A percentile compares a stretch with the other conserved stretches of the same genome.
Conservation (phyloP, 192 early-diverging fungal genomes). For the Coemansia aciculifera region DNA sequence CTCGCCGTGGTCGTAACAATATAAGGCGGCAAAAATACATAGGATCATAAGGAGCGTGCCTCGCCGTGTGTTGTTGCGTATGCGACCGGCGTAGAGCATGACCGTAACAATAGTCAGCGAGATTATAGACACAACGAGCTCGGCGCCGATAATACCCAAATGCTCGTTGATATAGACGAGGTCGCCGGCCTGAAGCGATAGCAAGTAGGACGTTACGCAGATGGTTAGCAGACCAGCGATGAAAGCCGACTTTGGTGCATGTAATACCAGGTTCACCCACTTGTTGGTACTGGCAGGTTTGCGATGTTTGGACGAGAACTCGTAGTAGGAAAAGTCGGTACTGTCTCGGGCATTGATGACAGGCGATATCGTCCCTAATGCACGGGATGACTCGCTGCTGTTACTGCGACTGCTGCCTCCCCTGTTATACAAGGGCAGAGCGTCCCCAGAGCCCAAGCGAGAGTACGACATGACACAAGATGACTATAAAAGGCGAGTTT, state of each 20-base stretch:
- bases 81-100: slow-evolving; percentile 46
- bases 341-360: neutral
- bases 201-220: slow-evolving; percentile 12
- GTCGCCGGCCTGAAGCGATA: slow-evolving; percentile 49
- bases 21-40: slow-evolving; percentile 30
- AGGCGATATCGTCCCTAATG: neutral
- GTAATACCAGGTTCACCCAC: neutral
- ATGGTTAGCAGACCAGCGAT: slow-evolving; percentile 11
- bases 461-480: neutral
- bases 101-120: slow-evolving; percentile 47
- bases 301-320: neutral
- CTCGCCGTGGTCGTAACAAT: slow-evolving; percentile 60
- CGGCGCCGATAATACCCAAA: slow-evolving; percentile 48
- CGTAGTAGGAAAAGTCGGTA: neutral
- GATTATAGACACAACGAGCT: slow-evolving; percentile 48
- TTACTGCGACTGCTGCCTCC: neutral
- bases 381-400: neutral
- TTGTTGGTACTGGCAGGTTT: neutral
- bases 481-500: neutral
- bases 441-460: neutral
- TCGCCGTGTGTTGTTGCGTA: slow-evolving; percentile 34
- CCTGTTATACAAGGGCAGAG: neutral
- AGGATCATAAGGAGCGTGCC: slow-evolving; percentile 9
- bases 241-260: slow-evolving; percentile 13
- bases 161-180: slow-evolving; percentile 57